Percentiles rank a stretch among this genome's conserved stretches.
Conservation (phyloP, 2,329 filamentous ascomycete species). For the Plenodomus biglobosus region DNA sequence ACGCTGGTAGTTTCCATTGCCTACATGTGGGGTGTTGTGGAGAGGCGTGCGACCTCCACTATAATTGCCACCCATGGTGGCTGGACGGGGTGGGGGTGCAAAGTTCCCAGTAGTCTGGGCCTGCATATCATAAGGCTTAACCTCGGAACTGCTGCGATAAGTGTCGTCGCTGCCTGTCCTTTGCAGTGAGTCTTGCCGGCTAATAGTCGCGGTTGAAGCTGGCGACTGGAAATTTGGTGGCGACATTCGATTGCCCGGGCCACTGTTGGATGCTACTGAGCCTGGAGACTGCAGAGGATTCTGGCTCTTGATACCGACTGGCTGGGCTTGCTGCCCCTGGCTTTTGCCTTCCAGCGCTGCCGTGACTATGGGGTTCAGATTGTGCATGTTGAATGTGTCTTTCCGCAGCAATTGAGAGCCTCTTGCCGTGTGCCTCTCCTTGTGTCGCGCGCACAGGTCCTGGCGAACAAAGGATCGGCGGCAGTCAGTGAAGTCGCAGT, state of each 20-base stretch:
- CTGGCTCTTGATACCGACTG: conserved; percentile 15
- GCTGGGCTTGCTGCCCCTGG: conserved; percentile 11
- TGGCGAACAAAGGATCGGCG: conserved; percentile 88
- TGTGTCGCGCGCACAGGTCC: conserved; percentile 76
- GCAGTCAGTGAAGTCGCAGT: conserved; percentile 90
- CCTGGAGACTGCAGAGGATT: conserved; percentile 34
- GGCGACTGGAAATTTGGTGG: conserved; percentile 41
- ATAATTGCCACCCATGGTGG: conserved; percentile 35
- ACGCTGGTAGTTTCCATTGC: conserved; percentile 37
- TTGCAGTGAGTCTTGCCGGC: conserved; percentile 36
- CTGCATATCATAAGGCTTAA: conserved; percentile 43
- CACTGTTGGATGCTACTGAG: conserved; percentile 24
- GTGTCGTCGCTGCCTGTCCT: conserved; percentile 41
- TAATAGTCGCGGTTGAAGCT: conserved; percentile 30
- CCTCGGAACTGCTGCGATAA: conserved; percentile 33
- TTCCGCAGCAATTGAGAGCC: conserved; percentile 75
- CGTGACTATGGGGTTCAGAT: conserved; percentile 47
- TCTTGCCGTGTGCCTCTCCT: conserved; percentile 57
- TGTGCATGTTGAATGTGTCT: conserved; percentile 63
- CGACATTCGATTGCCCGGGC: conserved; percentile 37
- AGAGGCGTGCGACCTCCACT: conserved; percentile 33
- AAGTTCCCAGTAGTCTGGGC: conserved; percentile 37
- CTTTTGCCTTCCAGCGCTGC: conserved; percentile 42
- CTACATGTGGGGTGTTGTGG: conserved; percentile 43
- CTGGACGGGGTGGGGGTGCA: conserved; percentile 41